These are phyloP conservation scores for Aurantiochytrium sp. DNA, from an alignment of 108 stramenopile genomes.

Conservation along the genomic window DNA sequence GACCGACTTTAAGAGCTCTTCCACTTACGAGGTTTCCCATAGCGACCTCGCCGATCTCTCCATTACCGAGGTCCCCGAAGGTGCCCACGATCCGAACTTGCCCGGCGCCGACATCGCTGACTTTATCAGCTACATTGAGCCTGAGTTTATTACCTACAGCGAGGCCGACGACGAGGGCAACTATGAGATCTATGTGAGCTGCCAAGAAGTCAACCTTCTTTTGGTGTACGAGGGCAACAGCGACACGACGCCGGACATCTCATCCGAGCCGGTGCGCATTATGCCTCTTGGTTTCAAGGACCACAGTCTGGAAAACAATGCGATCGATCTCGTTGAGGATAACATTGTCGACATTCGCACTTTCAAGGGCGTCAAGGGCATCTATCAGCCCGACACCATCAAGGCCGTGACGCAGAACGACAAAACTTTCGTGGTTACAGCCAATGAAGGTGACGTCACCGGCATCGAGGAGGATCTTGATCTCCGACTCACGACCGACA, in stretches of 20 bases:
- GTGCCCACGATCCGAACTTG: not conserved
- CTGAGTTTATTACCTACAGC: not conserved
- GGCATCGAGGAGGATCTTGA: not conserved
- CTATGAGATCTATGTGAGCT: not conserved
- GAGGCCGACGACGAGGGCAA: not conserved
- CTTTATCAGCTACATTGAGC: not conserved
- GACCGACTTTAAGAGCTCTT: not conserved
- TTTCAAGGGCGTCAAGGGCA: not conserved
- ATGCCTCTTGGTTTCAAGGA: slow-evolving; percentile 11
- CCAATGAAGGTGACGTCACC: not conserved
- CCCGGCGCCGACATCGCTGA: not conserved
- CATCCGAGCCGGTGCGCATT: not conserved
- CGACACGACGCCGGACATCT: not conserved
- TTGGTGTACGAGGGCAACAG: not conserved
- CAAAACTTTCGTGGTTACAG: not conserved
- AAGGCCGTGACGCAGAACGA: not conserved
- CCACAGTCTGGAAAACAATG: not conserved
- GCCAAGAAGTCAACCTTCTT: not conserved
- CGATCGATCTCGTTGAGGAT: not conserved
- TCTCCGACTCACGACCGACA: not conserved
- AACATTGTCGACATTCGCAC: not conserved
- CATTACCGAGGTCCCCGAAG: not conserved
- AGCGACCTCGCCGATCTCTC: not conserved
- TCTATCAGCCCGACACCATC: not conserved
- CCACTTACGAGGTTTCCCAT: not conserved